Evolutionary conservation across 768 basidiomycete genomes (phyloP).

Genomic region (Cytidiella melzeri): DNA sequence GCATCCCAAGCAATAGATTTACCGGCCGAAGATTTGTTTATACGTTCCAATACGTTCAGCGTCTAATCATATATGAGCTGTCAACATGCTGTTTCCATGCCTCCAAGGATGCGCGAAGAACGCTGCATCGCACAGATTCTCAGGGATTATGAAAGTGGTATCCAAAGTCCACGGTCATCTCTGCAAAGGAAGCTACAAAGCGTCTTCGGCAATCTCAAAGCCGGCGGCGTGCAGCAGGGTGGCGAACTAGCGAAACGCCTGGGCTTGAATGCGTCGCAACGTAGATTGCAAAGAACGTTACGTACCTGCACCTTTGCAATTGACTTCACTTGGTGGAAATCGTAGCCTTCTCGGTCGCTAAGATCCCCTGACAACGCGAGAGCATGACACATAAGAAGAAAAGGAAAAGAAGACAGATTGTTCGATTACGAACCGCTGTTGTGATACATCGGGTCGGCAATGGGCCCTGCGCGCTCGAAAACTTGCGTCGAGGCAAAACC

Average conservation of each 20-base stretch:
- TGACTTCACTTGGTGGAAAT: conserved; percentile 72
- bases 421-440: conserved; percentile 53
- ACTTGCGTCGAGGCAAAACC: conserved; percentile 86
- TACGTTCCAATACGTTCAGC: too few relatives aligned
- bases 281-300: neutral
- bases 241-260: conserved; percentile 43
- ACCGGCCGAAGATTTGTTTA: too few relatives aligned
- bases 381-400: neutral
- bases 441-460: conserved; percentile 87
- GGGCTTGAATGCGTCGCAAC: neutral
- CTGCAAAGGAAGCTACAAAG: neutral
- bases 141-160: too few relatives aligned
- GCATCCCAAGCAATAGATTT: too few relatives aligned
- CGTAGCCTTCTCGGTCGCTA: conserved; percentile 73
- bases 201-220: conserved; percentile 32
- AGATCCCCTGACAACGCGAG: conserved; percentile 53
- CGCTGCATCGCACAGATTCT: too few relatives aligned
- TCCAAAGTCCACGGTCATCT: too few relatives aligned
- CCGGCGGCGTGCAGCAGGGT: conserved; percentile 66
- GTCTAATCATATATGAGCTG: too few relatives aligned
- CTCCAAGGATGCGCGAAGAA: too few relatives aligned
- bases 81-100: too few relatives aligned
- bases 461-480: conserved; percentile 82
- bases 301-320: conserved; percentile 86
- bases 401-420: neutral